Percentiles rank a stretch among this genome's conserved stretches.
These are phyloP conservation scores for Fraxinus americana DNA, from an alignment of 257 asterid genomes.

Conservation along the genomic window DNA sequence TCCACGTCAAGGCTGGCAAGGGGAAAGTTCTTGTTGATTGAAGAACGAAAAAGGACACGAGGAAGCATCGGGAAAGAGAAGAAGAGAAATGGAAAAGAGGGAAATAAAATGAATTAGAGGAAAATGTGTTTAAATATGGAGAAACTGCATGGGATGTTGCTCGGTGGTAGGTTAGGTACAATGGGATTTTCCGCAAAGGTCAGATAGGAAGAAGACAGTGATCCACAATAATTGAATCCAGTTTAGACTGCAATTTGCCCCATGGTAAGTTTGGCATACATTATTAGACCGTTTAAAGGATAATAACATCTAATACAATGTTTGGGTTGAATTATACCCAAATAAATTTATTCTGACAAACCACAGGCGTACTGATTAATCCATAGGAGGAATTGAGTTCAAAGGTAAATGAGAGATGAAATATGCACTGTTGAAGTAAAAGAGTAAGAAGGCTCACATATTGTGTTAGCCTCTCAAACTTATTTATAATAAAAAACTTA, in stretches of 20 bases:
- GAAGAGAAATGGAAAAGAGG: slow-evolving; percentile 8
- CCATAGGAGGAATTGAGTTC: neutral
- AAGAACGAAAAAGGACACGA: slow-evolving; percentile 76
- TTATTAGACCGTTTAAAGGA: neutral
- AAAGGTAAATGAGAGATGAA: neutral
- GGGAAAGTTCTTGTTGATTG: slow-evolving; percentile 83
- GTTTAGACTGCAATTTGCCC: no score
- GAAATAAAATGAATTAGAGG: slow-evolving; percentile 20
- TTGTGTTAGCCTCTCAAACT: no score
- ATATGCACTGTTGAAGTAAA: no score
- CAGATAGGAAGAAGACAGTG: neutral
- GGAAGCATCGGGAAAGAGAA: slow-evolving; percentile 30
- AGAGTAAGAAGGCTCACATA: no score
- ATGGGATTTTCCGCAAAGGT: neutral
- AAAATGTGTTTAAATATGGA: neutral
- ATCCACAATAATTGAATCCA: no score
- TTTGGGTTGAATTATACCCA: neutral
- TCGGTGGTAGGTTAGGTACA: neutral
- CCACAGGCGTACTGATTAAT: neutral
- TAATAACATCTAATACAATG: no score
- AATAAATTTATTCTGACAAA: no score
- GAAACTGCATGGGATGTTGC: neutral
- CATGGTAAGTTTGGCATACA: neutral
- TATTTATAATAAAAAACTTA: no score
- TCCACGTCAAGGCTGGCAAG: slow-evolving; percentile 73